These are phyloP conservation scores for Ascochyta clinopodiicola DNA, from an alignment of 2,329 filamentous ascomycete species.

Conservation along the genomic window DNA sequence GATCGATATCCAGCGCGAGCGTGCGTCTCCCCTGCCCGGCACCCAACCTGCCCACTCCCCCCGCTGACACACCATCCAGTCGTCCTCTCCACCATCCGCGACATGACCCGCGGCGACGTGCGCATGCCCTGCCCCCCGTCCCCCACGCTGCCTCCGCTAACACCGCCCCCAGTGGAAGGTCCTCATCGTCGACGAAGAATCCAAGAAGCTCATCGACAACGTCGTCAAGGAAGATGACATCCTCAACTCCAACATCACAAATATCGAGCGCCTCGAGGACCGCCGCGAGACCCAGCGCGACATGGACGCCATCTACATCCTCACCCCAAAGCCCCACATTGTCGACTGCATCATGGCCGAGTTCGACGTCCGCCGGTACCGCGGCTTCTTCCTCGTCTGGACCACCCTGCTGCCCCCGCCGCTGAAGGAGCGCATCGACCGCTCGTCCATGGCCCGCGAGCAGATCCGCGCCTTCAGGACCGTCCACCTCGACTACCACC, in stretches of 20 bases:
- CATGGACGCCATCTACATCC: conserved; percentile 94
- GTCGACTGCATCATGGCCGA: conserved; percentile 95
- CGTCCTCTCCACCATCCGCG: conserved; percentile 75
- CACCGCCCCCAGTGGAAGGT: conserved; percentile 82
- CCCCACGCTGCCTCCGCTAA: conserved; percentile 31
- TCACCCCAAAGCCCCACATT: conserved; percentile 84
- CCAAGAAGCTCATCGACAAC: conserved; percentile 87
- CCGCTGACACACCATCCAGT: conserved; percentile 56
- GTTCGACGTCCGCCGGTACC: conserved; percentile 83
- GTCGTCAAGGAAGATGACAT: conserved; percentile 95
- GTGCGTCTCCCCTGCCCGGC: conserved; percentile 51
- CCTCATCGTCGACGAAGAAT: conserved; percentile 83
- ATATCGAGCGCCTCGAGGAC: conserved; percentile 93
- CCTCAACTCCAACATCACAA: conserved; percentile 93
- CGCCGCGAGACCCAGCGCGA: conserved; percentile 80
- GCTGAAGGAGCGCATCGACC: conserved; percentile 76
- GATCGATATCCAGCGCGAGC: conserved; percentile 81
- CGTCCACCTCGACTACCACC: conserved; percentile 86
- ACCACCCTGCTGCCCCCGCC: conserved; percentile 75
- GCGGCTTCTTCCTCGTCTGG: conserved; percentile 83
- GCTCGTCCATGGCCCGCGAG: conserved; percentile 70
- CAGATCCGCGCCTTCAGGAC: conserved; percentile 82
- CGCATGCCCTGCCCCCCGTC: conserved; percentile 37
- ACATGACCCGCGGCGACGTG: conserved; percentile 83
- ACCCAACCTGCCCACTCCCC: neutral